Conservation (phyloP, 257 asterid genomes). For the Rehmannia glutinosa region DNA sequence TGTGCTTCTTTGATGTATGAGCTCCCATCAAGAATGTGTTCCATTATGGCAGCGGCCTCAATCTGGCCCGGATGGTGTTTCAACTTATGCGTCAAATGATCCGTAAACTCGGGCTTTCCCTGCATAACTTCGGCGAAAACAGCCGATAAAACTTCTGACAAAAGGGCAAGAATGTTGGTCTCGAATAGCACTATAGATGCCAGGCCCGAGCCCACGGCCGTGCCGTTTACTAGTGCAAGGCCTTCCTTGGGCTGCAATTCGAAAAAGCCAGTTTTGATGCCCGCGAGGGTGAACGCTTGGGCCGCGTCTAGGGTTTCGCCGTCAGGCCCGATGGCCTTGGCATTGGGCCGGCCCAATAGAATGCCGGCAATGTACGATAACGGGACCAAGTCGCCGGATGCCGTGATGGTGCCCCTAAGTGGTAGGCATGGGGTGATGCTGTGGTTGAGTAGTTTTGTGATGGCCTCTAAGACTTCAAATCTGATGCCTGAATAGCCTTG, state of each 20-base stretch:
- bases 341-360: conserved; percentile 33
- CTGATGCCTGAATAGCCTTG: conserved; percentile 49
- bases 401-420: conserved; percentile 34
- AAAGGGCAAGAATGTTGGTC: conserved; percentile 24
- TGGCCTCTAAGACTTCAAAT: conserved; percentile 37
- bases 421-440: conserved; percentile 40
- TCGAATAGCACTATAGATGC: conserved; percentile 36
- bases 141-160: conserved; percentile 27
- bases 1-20: conserved; percentile 24
- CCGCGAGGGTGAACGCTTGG: conserved; percentile 28
- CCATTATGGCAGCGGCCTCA: conserved; percentile 39
- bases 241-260: too few species aligned
- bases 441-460: conserved; percentile 31
- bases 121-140: conserved; percentile 40
- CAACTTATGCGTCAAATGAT: conserved; percentile 32
- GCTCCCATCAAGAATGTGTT: too few species aligned
- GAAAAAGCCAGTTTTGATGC: too few species aligned
- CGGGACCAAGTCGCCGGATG: conserved; percentile 41
- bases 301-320: conserved; percentile 19
- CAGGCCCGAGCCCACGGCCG: conserved; percentile 42
- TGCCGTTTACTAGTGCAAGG: too few species aligned
- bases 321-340: conserved; percentile 33
- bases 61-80: conserved; percentile 52
- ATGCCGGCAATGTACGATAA: conserved; percentile 40
- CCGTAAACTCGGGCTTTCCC: conserved; percentile 44